Evolutionary conservation across 345 rosid species (phyloP).

Genomic region (Salix udensis): DNA sequence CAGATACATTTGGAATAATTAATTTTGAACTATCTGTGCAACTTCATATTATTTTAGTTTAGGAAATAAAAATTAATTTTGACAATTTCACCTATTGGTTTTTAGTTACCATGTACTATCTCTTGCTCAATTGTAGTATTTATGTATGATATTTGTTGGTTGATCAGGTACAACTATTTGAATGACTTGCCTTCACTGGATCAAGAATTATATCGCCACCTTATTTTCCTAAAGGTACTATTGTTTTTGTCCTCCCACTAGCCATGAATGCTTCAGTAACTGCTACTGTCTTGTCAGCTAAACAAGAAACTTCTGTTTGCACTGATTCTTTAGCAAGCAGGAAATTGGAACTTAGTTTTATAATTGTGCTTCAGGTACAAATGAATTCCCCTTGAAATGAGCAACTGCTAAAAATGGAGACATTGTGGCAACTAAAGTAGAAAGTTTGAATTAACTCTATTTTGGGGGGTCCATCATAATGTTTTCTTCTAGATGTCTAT

Average conservation of each 20-base stretch:
- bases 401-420: neutral
- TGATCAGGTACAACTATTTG: conserved; percentile 77
- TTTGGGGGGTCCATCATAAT: neutral
- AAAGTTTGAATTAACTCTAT: neutral
- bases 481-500: neutral
- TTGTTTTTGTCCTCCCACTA: neutral
- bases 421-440: neutral
- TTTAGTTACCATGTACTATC: neutral
- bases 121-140: neutral
- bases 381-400: neutral
- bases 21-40: neutral
- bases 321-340: neutral
- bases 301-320: neutral
- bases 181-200: conserved; percentile 97
- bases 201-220: conserved; percentile 94
- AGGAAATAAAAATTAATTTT: neutral
- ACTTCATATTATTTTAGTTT: neutral
- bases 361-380: neutral
- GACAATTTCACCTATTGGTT: neutral
- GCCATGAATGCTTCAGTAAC: neutral
- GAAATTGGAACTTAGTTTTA: neutral
- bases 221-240: conserved; percentile 88
- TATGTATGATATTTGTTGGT: neutral
- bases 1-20: neutral
- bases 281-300: neutral